Evolutionary conservation across 2,329 filamentous ascomycete species (phyloP).

Genomic region (Lasiodiplodia sp.): DNA sequence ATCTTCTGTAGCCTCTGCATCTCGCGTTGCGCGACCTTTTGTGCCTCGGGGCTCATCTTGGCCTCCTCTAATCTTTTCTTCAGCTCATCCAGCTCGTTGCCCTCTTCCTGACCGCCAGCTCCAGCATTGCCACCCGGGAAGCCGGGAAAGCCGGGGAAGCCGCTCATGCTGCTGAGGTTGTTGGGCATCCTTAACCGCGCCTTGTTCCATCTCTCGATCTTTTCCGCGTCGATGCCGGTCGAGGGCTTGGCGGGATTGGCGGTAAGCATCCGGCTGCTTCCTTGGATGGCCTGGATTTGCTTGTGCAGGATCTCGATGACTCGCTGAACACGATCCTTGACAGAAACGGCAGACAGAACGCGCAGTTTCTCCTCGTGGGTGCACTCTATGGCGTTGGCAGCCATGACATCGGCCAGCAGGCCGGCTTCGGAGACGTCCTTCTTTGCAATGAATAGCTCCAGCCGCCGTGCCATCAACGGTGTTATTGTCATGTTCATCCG

Average conservation of each 20-base stretch:
- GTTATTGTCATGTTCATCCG: conserved; percentile 61
- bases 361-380: conserved; percentile 90
- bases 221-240: conserved; percentile 52
- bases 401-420: conserved; percentile 92
- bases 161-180: conserved; percentile 35
- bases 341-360: conserved; percentile 80
- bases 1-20: conserved; percentile 90
- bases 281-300: conserved; percentile 84
- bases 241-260: conserved; percentile 68
- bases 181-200: conserved; percentile 30
- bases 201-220: conserved; percentile 43
- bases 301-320: conserved; percentile 85
- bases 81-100: conserved; percentile 89
- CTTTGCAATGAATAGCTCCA: conserved; percentile 86
- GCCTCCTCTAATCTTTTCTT: conserved; percentile 86
- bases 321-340: conserved; percentile 78
- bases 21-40: conserved; percentile 90
- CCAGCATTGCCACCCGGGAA: conserved; percentile 55
- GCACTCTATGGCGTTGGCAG: conserved; percentile 85
- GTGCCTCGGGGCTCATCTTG: conserved; percentile 80
- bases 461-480: conserved; percentile 77
- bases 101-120: conserved; percentile 75
- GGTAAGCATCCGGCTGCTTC: conserved; percentile 83
- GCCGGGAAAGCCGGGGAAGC: conserved; percentile 49
- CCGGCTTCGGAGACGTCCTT: conserved; percentile 86